Percentiles rank a stretch among this genome's conserved stretches.
Conservation (phyloP, 176 grass and related monocot species). For the sorghum (Sorghum bicolor) region Sorghum_bicolor_NCBIv3 NC_012871.2:59486001-59486500, state of each 20-base stretch:
- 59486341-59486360: slow-evolving; percentile 70
- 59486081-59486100: slow-evolving; percentile 79
- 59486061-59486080: slow-evolving; percentile 36
- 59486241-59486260: background rate
- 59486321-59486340: slow-evolving; percentile 65
- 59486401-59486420: slow-evolving; percentile 61
- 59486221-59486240: background rate
- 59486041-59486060: slow-evolving; percentile 55
- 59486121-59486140: slow-evolving; percentile 58
- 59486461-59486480: slow-evolving; percentile 49
- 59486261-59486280: slow-evolving; percentile 42
- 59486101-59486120: slow-evolving; percentile 69
- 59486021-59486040: slow-evolving; percentile 66
- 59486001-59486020: slow-evolving; percentile 83
- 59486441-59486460: slow-evolving; percentile 54
- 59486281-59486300: slow-evolving; percentile 82
- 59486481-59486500: slow-evolving; percentile 63
- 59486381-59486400: slow-evolving; percentile 77
- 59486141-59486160: slow-evolving; percentile 6
- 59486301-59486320: slow-evolving; percentile 93
- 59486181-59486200: background rate
- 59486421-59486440: slow-evolving; percentile 49
- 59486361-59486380: slow-evolving; percentile 58
- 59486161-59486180: background rate
- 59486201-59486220: background rate